A percentile compares a stretch with the other conserved stretches of the same genome.
Evolutionary conservation across 306 rosid species (phyloP).

Genomic region (Prunus kanzakura): DNA sequence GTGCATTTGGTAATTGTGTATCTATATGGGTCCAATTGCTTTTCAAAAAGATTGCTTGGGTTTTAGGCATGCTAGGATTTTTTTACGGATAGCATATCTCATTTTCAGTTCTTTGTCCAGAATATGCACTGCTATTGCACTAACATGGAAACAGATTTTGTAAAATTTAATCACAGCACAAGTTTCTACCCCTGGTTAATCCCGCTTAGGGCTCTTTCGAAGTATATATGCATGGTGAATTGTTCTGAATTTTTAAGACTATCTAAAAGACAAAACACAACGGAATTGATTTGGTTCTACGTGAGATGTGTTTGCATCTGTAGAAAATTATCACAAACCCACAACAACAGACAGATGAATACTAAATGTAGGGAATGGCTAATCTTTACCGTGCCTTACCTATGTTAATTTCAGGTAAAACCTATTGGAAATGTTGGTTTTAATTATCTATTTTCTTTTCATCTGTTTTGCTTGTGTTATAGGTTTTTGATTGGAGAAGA

Average conservation of each 20-base stretch:
- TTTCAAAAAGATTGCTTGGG: not conserved
- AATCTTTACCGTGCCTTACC: not conserved
- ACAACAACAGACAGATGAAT: not conserved
- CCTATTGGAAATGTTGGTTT: not conserved
- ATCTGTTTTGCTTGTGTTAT: slow-evolving; percentile 40
- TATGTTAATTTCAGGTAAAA: not conserved
- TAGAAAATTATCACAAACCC: not conserved
- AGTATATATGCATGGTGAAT: not conserved
- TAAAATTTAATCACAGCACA: not conserved
- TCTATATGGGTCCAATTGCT: slow-evolving; percentile 8
- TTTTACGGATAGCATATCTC: not conserved
- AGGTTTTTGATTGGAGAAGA: slow-evolving; percentile 79
- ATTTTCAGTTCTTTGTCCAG: not conserved
- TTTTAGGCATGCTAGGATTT: not conserved
- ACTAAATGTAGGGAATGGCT: not conserved
- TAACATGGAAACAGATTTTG: not conserved
- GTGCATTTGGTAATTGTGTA: not conserved
- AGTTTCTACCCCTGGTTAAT: not conserved
- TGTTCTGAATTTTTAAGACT: not conserved
- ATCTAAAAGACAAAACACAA: not conserved
- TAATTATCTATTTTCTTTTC: not conserved
- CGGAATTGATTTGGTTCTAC: not conserved
- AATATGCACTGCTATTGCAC: not conserved
- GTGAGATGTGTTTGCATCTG: not conserved
- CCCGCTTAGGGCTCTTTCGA: not conserved